Percentiles rank a stretch among this genome's conserved stretches.
These are phyloP conservation scores for Cercis canadensis DNA, from an alignment of 306 rosid species.

Conservation along the genomic window DNA sequence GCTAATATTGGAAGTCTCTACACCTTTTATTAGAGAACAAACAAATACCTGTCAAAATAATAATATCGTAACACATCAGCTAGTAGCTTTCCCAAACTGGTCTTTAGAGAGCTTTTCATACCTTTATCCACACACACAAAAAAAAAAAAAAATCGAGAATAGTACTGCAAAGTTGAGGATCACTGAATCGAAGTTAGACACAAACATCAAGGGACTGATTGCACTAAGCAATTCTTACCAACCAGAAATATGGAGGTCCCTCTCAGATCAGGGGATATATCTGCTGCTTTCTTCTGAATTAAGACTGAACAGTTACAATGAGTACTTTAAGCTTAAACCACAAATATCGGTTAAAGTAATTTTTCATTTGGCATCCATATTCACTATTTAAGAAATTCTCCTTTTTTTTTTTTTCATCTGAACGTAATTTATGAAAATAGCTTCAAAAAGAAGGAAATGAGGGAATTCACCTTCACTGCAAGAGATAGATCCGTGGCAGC, in stretches of 20 bases:
- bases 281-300: constrained; percentile 81
- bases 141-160: not conserved
- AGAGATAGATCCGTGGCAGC: constrained; percentile 53
- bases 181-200: constrained; percentile 14
- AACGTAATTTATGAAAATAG: not conserved
- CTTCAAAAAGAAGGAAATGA: constrained; percentile 27
- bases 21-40: constrained; percentile 13
- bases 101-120: constrained; percentile 69
- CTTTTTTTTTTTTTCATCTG: constrained; percentile 3
- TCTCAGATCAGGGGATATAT: constrained; percentile 66
- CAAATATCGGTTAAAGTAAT: too few relatives aligned
- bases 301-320: constrained; percentile 66
- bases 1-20: constrained; percentile 12
- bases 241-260: constrained; percentile 90
- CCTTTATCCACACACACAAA: constrained; percentile 67
- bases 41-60: constrained; percentile 84
- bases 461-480: constrained; percentile 66
- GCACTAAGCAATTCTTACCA: constrained; percentile 60
- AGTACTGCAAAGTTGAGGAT: not conserved
- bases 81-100: constrained; percentile 69
- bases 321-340: constrained; percentile 45
- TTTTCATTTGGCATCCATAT: too few relatives aligned
- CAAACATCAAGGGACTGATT: constrained; percentile 13
- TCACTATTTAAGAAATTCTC: too few relatives aligned
- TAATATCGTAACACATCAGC: constrained; percentile 84